Base-by-base conservation (phyloP, 208 protist species). In the Polymyxa betae region DNA sequence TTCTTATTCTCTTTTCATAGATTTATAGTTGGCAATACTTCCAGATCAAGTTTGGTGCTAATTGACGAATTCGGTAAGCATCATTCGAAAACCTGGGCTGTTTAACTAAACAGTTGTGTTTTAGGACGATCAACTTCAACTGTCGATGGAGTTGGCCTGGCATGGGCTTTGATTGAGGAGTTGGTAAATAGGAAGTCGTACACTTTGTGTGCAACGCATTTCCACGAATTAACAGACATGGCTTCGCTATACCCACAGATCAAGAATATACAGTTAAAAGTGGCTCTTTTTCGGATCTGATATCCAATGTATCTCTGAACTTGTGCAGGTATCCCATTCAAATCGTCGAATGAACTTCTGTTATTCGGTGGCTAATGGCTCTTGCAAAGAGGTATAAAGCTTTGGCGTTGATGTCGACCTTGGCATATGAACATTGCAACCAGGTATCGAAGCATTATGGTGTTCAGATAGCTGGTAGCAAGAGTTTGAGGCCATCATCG, bases 51-150 rank as follows among this genome's bases (percentile, higher is more conserved):
- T 29, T 41, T 92, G 16, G 77, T 92, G 16, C 40, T 92, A 41
- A 66, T 92, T 40, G 90, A 92, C 45, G 90, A 92, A 89, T 88
- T 92, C 12, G 90, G 90, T 82, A 82, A 35, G 16, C 16, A 82
- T 5, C 72, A n/a, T 20, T 40, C 5, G n/a, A 45, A 43, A 38
- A 43, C 5, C 5, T 82, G n/a, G n/a, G 72, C 72, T 20, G 72
- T 82, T 45, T 82, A 35, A 20, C 72, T 82, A 43, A 82, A n/a
- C n/a, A 82, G n/a, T 35, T 35, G 5, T 43, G 16, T 35, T 5
- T 43, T n/a, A 82, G 72, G 72, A 12, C 88, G 90, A 20, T 46
- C 88, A n/a, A 92, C 90, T 16, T 92, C 90, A 40, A 89, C 89
- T n/a, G 41, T 77, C 5, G 90, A 92, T 40, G 90, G 90, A 12